Conservation (phyloP, 495 filamentous ascomycete species). For the Penicillium dipodomyicola region DNA sequence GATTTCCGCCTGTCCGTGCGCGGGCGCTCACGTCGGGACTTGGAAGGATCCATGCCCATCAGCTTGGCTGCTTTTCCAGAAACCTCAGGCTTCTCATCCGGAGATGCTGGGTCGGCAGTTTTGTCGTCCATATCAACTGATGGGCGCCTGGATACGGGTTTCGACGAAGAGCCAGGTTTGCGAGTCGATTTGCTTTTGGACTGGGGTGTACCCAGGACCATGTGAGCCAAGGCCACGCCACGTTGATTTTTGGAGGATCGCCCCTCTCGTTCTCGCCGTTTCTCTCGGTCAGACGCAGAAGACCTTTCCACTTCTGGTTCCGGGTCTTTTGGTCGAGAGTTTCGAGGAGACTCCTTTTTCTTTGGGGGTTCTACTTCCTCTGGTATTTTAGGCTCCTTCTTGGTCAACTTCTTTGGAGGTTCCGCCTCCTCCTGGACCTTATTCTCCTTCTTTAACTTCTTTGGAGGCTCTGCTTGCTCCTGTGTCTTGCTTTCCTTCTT, state of each 20-base stretch:
- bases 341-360: constrained; percentile 22
- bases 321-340: constrained; percentile 37
- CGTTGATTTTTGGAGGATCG: constrained; percentile 42
- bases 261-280: constrained; percentile 42
- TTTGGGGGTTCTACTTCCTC: constrained; percentile 28
- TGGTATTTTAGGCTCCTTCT: constrained; percentile 35
- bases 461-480: constrained; percentile 28
- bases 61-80: constrained; percentile 58
- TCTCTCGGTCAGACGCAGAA: constrained; percentile 54
- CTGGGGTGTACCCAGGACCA: constrained; percentile 51
- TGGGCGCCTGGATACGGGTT: constrained; percentile 42
- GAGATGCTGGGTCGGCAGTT: constrained; percentile 49
- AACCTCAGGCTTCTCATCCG: constrained; percentile 48
- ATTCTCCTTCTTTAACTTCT: constrained; percentile 34
- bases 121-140: constrained; percentile 51
- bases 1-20: constrained; percentile 38
- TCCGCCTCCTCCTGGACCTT: constrained; percentile 35
- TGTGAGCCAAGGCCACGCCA: constrained; percentile 49
- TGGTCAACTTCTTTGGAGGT: constrained; percentile 21
- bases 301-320: constrained; percentile 54
- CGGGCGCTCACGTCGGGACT: constrained; percentile 36
- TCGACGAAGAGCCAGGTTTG: constrained; percentile 36
- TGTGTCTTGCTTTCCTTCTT: constrained; percentile 41
- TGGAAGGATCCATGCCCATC: constrained; percentile 50
- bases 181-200: constrained; percentile 50